phyloP scores from a whole-genome alignment of 2,329 filamentous ascomycete genomes.

The Zymoseptoria brevis region DNA sequence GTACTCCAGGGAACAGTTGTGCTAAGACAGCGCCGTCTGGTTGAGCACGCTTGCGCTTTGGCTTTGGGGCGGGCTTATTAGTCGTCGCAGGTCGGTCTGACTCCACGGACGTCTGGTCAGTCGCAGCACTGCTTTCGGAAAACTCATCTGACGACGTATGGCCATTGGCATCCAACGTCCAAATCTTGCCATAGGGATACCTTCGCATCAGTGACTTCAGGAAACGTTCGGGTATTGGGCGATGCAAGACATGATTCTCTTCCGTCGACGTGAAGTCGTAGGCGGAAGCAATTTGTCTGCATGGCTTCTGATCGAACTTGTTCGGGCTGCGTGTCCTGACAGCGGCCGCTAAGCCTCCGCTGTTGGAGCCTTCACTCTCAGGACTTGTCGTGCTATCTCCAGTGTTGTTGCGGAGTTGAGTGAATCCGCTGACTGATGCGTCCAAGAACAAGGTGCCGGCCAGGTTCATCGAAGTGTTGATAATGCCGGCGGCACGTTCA shows the following conservation, averaged over 20 bases:
- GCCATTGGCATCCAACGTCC: constrained; percentile 7
- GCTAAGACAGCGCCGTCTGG: not conserved
- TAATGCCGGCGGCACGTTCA: constrained; percentile 6
- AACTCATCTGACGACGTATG: not conserved
- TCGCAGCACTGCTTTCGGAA: not conserved
- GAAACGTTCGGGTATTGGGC: constrained; percentile 5
- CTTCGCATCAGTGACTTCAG: constrained; percentile 7
- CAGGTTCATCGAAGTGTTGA: constrained; percentile 30
- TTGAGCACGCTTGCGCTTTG: not conserved
- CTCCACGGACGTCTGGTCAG: not conserved
- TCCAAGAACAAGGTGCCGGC: constrained; percentile 40
- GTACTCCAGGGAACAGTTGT: constrained; percentile 5
- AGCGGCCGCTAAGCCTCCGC: not conserved
- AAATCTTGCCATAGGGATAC: constrained; percentile 11
- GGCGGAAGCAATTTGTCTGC: constrained; percentile 5
- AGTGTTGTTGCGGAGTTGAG: constrained; percentile 5
- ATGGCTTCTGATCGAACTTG: not conserved
- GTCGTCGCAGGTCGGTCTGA: not conserved
- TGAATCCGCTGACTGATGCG: constrained; percentile 14
- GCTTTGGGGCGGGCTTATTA: not conserved
- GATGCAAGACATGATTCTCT: not conserved
- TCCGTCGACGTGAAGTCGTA: not conserved
- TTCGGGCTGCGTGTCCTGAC: not conserved
- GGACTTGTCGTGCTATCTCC: not conserved
- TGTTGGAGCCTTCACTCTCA: not conserved